Base-by-base conservation (phyloP, 2,329 filamentous ascomycete genomes). In the Pezicula neosporulosa region DNA sequence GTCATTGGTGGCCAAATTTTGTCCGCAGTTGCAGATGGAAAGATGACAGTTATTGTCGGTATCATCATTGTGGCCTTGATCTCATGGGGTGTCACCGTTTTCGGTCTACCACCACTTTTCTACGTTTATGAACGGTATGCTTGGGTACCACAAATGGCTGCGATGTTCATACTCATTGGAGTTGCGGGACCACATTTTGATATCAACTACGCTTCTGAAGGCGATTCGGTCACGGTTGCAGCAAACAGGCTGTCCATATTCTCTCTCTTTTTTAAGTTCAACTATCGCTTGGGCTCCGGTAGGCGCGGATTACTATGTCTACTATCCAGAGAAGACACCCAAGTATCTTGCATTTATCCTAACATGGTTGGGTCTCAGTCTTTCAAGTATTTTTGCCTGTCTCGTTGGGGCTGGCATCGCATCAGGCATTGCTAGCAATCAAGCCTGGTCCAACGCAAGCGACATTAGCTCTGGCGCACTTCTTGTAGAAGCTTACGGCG, bases 1-100 rank as follows among this genome's bases (percentile, higher is more conserved):
- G 82, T 88, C 6, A 75, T 89, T 15, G 81, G 81, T 2, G 86
- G 86, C 0, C 85, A 88, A 62, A 86, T 87, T 24, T 69, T 89
- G 2, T 85, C 81, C 4, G 85, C 85, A 2, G 81, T 89, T 4
- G 82, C 80, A 12, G 75, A 77, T 53, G 77, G 73, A n/a, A 75
- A 70, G 54, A 75, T 87, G 68, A 81, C 80, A 2, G 77, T 87
- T 18, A 76, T 81, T 33, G 85, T 87, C 1, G 85, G 85, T 58
- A 87, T 89, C 56, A 73, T 88, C 38, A 78, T 87, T 43, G 77
- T 83, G 12, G 80, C 81, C 1, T 59, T 86, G 21, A 78, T 87
- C 35, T 80, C 78, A 28, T 86, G 82, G 80, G 69, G 74, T 2
- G 76, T 89, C 39, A 83, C 83, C 1, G 83, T 81, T 0, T 87